Percentiles rank a stretch among this genome's conserved stretches.
phyloP scores from a whole-genome alignment of 2,329 filamentous ascomycete species.

The Acephala macrosclerotiorum region DNA sequence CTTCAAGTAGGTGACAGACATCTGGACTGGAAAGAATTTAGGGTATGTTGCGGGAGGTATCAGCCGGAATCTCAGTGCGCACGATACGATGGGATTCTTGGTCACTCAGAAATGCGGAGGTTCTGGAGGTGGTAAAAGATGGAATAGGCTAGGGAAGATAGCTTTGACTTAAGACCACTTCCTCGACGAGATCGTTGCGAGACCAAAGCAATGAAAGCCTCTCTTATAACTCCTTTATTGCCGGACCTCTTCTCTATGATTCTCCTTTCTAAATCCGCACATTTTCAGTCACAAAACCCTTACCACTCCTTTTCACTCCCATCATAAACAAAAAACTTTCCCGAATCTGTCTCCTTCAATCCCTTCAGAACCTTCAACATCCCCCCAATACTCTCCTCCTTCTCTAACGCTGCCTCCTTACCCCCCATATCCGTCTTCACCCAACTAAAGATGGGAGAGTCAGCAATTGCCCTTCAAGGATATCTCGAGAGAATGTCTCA shows the following conservation, averaged over 20 bases:
- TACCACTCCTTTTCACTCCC: background rate
- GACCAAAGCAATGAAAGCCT: too few species aligned
- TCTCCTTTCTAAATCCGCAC: too few species aligned
- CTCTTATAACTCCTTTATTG: too few species aligned
- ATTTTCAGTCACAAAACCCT: too few species aligned
- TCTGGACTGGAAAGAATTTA: constrained; percentile 53
- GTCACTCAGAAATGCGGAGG: constrained; percentile 38
- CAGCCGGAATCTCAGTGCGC: constrained; percentile 42
- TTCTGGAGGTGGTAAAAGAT: background rate
- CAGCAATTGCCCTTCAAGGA: too few species aligned
- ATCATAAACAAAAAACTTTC: constrained; percentile 7
- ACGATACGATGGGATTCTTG: constrained; percentile 45
- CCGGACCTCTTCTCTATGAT: too few species aligned
- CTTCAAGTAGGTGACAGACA: constrained; percentile 50
- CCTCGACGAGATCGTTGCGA: background rate
- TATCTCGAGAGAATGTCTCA: too few species aligned
- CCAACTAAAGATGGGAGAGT: too few species aligned
- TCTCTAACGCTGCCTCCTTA: constrained; percentile 14
- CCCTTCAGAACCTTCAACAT: constrained; percentile 17
- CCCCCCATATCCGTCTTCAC: constrained; percentile 29
- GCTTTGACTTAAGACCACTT: background rate
- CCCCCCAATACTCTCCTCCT: constrained; percentile 19
- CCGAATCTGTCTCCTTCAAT: background rate
- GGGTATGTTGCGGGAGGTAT: constrained; percentile 45
- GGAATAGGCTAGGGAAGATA: background rate